A percentile compares a stretch with the other conserved stretches of the same genome.
These are phyloP conservation scores for Pyrenophora seminiperda DNA, from an alignment of 2,329 filamentous ascomycete species.

Conservation along the genomic window DNA sequence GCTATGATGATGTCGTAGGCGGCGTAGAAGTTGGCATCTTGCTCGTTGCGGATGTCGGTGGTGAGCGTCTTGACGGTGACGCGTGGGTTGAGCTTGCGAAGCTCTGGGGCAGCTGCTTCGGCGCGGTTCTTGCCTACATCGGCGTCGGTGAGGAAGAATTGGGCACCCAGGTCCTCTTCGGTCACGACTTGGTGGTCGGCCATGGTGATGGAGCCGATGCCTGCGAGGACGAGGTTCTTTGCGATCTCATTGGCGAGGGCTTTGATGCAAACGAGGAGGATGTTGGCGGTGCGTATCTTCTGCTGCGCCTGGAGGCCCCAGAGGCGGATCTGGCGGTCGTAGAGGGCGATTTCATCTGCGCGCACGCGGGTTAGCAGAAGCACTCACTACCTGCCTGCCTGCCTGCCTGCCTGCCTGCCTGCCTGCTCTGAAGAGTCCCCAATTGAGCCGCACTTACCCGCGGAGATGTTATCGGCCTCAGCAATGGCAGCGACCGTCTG, in stretches of 20 bases:
- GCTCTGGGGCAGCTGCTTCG: conserved; percentile 74
- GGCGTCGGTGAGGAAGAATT: conserved; percentile 74
- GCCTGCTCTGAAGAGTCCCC: background rate
- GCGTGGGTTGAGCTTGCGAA: conserved; percentile 87
- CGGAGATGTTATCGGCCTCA: conserved; percentile 50
- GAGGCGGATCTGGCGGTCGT: conserved; percentile 94
- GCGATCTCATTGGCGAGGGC: conserved; percentile 92
- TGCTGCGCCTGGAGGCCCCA: conserved; percentile 97
- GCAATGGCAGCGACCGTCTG: conserved; percentile 47
- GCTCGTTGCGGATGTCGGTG: conserved; percentile 61
- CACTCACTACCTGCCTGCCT: too few relatives aligned
- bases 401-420: too few relatives aligned
- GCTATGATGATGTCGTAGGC: conserved; percentile 86
- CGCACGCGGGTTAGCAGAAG: background rate
- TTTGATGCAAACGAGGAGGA: conserved; percentile 86
- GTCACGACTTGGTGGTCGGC: conserved; percentile 77
- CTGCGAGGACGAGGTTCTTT: conserved; percentile 95
- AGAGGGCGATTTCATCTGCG: conserved; percentile 93
- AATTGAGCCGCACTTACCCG: conserved; percentile 32
- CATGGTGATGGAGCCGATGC: conserved; percentile 87
- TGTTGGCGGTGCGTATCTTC: conserved; percentile 82
- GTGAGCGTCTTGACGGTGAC: conserved; percentile 76
- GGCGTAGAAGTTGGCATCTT: conserved; percentile 75
- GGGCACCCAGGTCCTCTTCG: conserved; percentile 72
- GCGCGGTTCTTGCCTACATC: conserved; percentile 83